Conservation (phyloP, 306 rosid species). For the Ziziphus jujuba region DNA sequence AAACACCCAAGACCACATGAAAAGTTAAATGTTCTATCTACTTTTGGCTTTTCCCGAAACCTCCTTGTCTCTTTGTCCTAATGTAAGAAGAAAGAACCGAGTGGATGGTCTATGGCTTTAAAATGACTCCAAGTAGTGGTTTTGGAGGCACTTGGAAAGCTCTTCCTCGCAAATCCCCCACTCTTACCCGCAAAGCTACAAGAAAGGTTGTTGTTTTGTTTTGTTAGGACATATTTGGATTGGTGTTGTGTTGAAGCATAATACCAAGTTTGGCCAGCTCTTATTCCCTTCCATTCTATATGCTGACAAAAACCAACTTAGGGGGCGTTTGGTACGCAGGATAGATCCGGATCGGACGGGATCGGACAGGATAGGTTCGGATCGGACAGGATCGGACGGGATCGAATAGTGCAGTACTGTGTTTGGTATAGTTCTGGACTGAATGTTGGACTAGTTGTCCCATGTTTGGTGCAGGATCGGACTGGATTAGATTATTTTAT, state of each 20-base stretch:
- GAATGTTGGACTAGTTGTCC: too few relatives aligned
- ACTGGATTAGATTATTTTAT: too few relatives aligned
- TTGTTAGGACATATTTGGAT: conserved; percentile 43
- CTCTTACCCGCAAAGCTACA: conserved; percentile 42
- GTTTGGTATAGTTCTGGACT: too few relatives aligned
- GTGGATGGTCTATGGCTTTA: conserved; percentile 24
- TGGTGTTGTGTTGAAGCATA: conserved; percentile 22
- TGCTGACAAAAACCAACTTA: conserved; percentile 28
- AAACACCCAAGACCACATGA: background rate
- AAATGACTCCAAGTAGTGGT: conserved; percentile 32
- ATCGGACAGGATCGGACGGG: too few relatives aligned
- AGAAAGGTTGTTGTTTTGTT: conserved; percentile 39
- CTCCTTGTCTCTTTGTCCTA: conserved; percentile 23
- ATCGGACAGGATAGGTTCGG: too few relatives aligned
- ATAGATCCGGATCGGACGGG: too few relatives aligned
- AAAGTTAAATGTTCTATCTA: conserved; percentile 11
- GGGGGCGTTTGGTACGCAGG: too few relatives aligned
- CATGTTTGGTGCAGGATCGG: too few relatives aligned
- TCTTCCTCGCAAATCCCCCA: conserved; percentile 35
- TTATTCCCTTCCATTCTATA: conserved; percentile 49
- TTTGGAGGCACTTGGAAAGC: conserved; percentile 31
- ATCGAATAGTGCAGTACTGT: too few relatives aligned
- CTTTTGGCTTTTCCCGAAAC: conserved; percentile 18
- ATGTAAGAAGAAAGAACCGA: conserved; percentile 27
- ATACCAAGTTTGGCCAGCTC: conserved; percentile 43